Evolutionary conservation across 768 basidiomycete genomes (phyloP), one percentile per base, ranked within the genome.

Genomic region (Xerocomellus intermedius): DNA sequence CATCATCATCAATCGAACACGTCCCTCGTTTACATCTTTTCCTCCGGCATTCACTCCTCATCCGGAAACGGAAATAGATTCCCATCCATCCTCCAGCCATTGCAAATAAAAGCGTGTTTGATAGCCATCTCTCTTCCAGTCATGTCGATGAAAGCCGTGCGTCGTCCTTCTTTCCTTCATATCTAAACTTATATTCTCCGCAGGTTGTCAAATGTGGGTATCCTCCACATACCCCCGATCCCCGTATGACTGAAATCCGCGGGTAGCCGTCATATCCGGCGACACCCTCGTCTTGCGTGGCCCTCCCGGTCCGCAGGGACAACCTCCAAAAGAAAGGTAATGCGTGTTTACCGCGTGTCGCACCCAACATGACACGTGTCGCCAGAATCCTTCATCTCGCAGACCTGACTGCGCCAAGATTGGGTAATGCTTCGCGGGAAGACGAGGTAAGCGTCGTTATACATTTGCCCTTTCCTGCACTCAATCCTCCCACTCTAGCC

Each of bases 281-380:
- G 94, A 96, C 71, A 89, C 93, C 39, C 82, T 95, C 54, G 80
- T 96, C 54, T 76, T 97, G 50, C 86, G 94, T 72, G 87, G 82
- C 60, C 81, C 83, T 57, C 84, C 82, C 38, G 87, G 85, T 35
- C 81, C 86, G 2, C 89, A 91, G 67, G 93, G 94, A 8, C 91
- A 94, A 70, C 84, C 86, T 52, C 86, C 92, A 2, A 96, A 95
- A 76, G 94, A 97, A 74, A 82, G 91, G 93, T 90, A 61, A 54
- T 76, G 65, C 1, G 17, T 14, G 13, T 28, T 21, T 43, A 16
- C 36, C 8, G 22, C 48, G 38, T 42, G 37, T 48, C 35, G 26
- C 42, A 21, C 55, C 47, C 19, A 51, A 33, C 57, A 53, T 52
- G 42, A 67, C 55, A 49, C 48, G 47, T 46, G 46, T 58, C 39